These are phyloP conservation scores for Trichosporon asahii DNA, from an alignment of 1,284 basidiomycete genomes.

Conservation along the genomic window DNA sequence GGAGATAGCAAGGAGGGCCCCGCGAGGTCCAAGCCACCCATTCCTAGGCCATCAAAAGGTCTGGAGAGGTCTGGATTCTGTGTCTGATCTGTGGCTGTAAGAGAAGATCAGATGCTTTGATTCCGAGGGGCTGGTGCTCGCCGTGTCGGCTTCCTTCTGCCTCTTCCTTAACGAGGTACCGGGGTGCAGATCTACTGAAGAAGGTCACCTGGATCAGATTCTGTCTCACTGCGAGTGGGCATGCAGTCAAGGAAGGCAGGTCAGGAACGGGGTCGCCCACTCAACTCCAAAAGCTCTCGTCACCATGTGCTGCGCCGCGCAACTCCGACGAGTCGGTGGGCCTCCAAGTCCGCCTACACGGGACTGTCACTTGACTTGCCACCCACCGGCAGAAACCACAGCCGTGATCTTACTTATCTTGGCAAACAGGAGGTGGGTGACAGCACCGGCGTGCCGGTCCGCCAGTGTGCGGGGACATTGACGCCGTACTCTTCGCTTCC, in stretches of 20 bases:
- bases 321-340: not conserved
- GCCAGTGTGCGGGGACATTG: too few relatives aligned
- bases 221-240: not conserved
- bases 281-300: not conserved
- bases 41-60: too few relatives aligned
- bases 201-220: not conserved
- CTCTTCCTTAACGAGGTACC: too few relatives aligned
- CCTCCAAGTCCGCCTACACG: not conserved
- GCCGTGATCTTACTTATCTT: not conserved
- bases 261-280: not conserved
- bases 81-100: too few relatives aligned
- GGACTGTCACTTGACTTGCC: not conserved
- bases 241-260: not conserved
- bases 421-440: not conserved
- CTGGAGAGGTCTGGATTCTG: too few relatives aligned
- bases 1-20: not conserved
- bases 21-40: not conserved
- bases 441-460: too few relatives aligned
- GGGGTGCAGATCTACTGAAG: not conserved
- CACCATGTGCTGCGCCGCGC: not conserved
- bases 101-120: too few relatives aligned
- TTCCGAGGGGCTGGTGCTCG: too few relatives aligned
- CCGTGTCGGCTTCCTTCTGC: too few relatives aligned
- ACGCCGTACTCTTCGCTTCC: too few relatives aligned
- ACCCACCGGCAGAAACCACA: not conserved